Percentiles rank a stretch among this genome's conserved stretches.
phyloP scores from a whole-genome alignment of 306 rosid genomes.

The Citrullus mucosospermus region DNA sequence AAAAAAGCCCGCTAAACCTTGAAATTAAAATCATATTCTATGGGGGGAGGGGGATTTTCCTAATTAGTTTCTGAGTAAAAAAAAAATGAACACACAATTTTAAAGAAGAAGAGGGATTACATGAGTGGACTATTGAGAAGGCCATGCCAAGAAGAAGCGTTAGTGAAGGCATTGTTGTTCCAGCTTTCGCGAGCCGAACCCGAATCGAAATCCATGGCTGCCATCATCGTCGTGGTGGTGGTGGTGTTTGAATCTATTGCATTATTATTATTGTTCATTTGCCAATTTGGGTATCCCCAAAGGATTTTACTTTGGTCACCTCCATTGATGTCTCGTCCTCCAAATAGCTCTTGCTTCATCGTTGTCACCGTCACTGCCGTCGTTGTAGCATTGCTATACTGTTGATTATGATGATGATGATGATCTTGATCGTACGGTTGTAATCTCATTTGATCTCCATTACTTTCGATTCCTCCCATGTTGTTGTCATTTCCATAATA shows the following conservation, averaged over 20 bases:
- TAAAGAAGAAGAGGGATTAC: not conserved
- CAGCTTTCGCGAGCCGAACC: not conserved
- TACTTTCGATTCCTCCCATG: not conserved
- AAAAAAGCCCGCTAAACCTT: not conserved
- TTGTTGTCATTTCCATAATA: not conserved
- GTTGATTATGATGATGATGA: not conserved
- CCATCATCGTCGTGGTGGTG: not conserved
- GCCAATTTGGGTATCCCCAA: constrained; percentile 10
- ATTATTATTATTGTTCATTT: not conserved
- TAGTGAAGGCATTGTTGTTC: not conserved
- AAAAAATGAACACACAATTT: not conserved
- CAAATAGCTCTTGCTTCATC: constrained; percentile 7
- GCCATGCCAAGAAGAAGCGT: constrained; percentile 11
- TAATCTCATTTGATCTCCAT: not conserved
- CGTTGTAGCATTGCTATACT: not conserved
- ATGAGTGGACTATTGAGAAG: constrained; percentile 9
- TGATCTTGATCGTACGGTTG: not conserved
- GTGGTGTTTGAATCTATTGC: not conserved
- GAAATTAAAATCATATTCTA: not conserved
- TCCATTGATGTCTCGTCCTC: not conserved
- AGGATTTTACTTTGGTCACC: not conserved
- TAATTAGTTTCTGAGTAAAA: not conserved
- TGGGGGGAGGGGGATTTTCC: not conserved
- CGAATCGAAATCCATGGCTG: not conserved
- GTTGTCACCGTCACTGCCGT: not conserved